phyloP scores from a whole-genome alignment of 495 filamentous ascomycete genomes.

The Penicillium antarcticum region DNA sequence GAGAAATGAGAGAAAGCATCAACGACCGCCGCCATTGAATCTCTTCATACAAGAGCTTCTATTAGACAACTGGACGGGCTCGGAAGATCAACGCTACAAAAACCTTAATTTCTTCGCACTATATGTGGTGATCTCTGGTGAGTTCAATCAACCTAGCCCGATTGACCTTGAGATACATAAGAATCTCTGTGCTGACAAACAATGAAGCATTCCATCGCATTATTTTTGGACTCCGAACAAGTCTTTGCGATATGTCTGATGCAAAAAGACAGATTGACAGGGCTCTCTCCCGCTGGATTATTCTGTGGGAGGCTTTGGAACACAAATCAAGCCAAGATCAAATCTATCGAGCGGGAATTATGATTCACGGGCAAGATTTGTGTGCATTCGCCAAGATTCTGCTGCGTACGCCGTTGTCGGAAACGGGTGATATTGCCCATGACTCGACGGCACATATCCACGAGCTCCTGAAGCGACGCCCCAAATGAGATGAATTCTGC shows the following conservation, averaged over 20 bases:
- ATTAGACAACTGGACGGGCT: conserved; percentile 5
- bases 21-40: conserved; percentile 5
- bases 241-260: not conserved
- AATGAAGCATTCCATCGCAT: conserved; percentile 12
- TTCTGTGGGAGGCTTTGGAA: conserved; percentile 8
- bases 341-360: conserved; percentile 15
- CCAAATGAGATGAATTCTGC: not conserved
- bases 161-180: not conserved
- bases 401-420: conserved; percentile 5
- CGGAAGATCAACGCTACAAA: not conserved
- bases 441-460: conserved; percentile 14
- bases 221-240: conserved; percentile 5
- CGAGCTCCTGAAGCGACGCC: conserved; percentile 4
- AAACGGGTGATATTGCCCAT: conserved; percentile 9
- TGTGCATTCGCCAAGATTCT: conserved; percentile 8
- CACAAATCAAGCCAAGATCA: conserved; percentile 1
- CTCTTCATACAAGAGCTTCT: conserved; percentile 8
- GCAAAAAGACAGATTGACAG: conserved; percentile 4
- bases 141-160: too few species aligned
- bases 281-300: conserved; percentile 10
- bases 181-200: not conserved
- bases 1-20: conserved; percentile 1
- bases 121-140: conserved; percentile 12
- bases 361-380: conserved; percentile 14
- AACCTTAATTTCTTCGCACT: conserved; percentile 10